These are phyloP conservation scores for Phytophthora meadii DNA, from an alignment of 352 stramenopile species.

Conservation along the genomic window DNA sequence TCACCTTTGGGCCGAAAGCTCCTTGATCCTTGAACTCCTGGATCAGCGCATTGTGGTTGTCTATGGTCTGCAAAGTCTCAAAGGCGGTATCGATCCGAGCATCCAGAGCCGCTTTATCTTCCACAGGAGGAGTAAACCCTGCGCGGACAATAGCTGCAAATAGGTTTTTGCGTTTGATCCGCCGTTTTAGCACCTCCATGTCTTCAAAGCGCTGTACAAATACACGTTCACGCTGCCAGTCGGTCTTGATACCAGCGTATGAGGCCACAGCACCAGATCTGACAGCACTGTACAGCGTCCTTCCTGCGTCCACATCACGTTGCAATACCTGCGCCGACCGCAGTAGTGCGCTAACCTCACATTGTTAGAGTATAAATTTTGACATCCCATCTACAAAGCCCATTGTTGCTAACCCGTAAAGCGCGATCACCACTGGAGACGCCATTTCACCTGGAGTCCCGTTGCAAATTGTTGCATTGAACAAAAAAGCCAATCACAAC, in stretches of 20 bases:
- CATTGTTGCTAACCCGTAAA: constrained; percentile 32
- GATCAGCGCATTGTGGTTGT: constrained; percentile 78
- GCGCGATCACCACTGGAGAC: constrained; percentile 35
- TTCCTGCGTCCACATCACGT: constrained; percentile 49
- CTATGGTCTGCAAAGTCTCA: constrained; percentile 54
- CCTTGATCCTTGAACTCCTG: constrained; percentile 50
- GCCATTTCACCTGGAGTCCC: constrained; percentile 14
- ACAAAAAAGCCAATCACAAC: constrained; percentile 8
- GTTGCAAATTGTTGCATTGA: too few species aligned
- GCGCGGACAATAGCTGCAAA: constrained; percentile 59
- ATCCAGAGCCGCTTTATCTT: constrained; percentile 33
- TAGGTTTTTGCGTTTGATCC: constrained; percentile 19
- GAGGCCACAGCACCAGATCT: constrained; percentile 69
- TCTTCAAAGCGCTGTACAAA: constrained; percentile 65
- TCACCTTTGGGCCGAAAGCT: constrained; percentile 61
- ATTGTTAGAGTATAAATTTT: constrained; percentile 16
- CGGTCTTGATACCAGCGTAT: constrained; percentile 67
- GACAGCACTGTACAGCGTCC: constrained; percentile 67
- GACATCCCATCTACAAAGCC: background rate
- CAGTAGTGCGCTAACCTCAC: constrained; percentile 50
- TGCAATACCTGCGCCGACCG: constrained; percentile 65
- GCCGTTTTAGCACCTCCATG: constrained; percentile 46
- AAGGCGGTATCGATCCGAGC: constrained; percentile 75
- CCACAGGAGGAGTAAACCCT: constrained; percentile 55
- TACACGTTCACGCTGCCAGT: constrained; percentile 78